Evolutionary conservation across 169 alveolate species (phyloP), one percentile per base, ranked within the genome.

Genomic region (Plasmodium adleri): DNA sequence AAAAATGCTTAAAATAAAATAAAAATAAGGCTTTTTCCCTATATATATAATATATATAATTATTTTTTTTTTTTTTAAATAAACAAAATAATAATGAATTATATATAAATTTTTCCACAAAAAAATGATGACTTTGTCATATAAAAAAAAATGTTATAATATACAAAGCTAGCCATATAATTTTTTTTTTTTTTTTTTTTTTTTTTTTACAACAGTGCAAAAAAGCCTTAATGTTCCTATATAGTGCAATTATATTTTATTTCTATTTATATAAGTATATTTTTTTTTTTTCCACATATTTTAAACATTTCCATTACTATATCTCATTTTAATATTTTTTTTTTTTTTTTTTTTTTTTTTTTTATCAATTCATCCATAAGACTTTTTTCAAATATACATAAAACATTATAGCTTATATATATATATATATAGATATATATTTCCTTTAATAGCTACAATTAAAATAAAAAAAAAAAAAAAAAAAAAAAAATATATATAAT

Each of bases 151-250:
- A 75, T 62, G 67, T 68, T 28, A 66, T 26, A 76, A n/a, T n/a
- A 80, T 20, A 60, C 43, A 66, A 80, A 80, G 90, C 90, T 80
- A 80, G 90, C 90, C 50, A 80, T 68, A 32, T 32, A 32, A 3
- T 1, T 32, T 1, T 32, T 1, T 32, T 1, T 32, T 1, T 32
- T 13, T n/a, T 62, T 67, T 80, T 63, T 78, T 78, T 78, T 64
- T 80, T 80, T 80, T 80, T 80, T 80, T 80, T 80, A 80, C 90
- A 80, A 80, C 90, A 67, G 43, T 80, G 90, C 80, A 67, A 80
- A 64, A 32, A 32, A 74, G 32, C 58, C 72, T 80, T 80, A 60
- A 10, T 47, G 72, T 67, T 39, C 22, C 83, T 54, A 66, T 66
- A 32, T 59, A 58, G 83, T 80, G 90, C 72, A 56, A 67, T 80